These are phyloP conservation scores for Lecanicillium sp. DNA, from an alignment of 2,329 filamentous ascomycete species.

Conservation along the genomic window DNA sequence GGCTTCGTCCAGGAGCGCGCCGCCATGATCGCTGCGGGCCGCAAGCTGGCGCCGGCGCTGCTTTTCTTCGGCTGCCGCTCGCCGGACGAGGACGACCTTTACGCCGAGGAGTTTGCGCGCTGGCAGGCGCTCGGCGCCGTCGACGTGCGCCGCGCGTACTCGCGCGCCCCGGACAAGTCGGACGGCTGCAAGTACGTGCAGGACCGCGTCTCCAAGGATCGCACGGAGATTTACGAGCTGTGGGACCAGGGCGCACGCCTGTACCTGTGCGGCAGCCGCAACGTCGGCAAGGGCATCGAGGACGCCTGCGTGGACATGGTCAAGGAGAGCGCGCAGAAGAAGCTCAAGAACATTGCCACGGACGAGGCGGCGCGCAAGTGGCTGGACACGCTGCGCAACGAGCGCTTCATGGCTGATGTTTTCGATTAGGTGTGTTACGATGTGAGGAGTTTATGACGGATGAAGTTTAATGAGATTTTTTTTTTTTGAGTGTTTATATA, in stretches of 20 bases:
- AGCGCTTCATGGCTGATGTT: slow-evolving; percentile 54
- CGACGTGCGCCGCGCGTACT: slow-evolving; percentile 52
- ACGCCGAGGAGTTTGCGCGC: slow-evolving; percentile 48
- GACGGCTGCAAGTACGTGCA: slow-evolving; percentile 45
- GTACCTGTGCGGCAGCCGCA: slow-evolving; percentile 58
- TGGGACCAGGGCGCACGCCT: slow-evolving; percentile 46
- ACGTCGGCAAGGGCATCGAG: slow-evolving; percentile 43
- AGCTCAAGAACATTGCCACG: slow-evolving; percentile 25
- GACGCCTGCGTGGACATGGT: slow-evolving; percentile 32
- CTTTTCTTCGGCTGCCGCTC: slow-evolving; percentile 46
- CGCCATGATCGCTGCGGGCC: slow-evolving; percentile 41
- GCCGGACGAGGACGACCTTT: slow-evolving; percentile 48
- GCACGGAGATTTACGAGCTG: slow-evolving; percentile 30
- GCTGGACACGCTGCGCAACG: slow-evolving; percentile 46
- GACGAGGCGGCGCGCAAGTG: slow-evolving; percentile 38
- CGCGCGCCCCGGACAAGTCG: slow-evolving; percentile 33
- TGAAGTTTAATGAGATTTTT: too few relatives aligned
- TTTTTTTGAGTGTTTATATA: not conserved
- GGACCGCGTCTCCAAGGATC: slow-evolving; percentile 34
- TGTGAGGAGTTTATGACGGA: too few relatives aligned
- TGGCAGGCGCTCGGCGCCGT: slow-evolving; percentile 60
- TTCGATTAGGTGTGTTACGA: slow-evolving; percentile 40
- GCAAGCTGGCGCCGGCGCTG: slow-evolving; percentile 48
- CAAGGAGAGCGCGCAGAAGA: slow-evolving; percentile 26
- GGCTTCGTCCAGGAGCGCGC: slow-evolving; percentile 59